Conservation (phyloP, 345 rosid genomes). For the Geranium brycei region DNA sequence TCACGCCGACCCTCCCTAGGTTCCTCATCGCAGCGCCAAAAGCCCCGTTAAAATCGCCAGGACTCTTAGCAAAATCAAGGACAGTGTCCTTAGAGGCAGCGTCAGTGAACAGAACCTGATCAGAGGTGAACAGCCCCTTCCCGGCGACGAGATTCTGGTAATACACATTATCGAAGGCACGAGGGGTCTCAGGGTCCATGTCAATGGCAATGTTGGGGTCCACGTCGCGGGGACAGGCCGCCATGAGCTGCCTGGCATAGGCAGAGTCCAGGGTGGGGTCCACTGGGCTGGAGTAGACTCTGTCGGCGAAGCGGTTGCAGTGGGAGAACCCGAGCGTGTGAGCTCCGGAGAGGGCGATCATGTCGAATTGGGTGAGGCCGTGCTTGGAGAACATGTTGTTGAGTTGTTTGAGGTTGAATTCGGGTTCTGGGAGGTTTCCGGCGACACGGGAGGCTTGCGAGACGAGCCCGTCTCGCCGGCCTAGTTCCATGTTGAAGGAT, state of each 20-base stretch:
- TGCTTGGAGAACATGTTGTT: slow-evolving; percentile 35
- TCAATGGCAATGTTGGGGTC: slow-evolving; percentile 40
- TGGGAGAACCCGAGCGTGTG: slow-evolving; percentile 87
- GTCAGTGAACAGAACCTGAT: slow-evolving; percentile 44
- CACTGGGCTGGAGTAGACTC: slow-evolving; percentile 42
- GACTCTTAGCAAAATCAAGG: slow-evolving; percentile 38
- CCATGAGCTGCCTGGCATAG: slow-evolving; percentile 48
- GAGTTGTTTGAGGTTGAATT: slow-evolving; percentile 32
- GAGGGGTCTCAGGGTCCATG: slow-evolving; percentile 50
- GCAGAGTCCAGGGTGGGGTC: slow-evolving; percentile 53
- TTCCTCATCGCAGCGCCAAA: slow-evolving; percentile 55
- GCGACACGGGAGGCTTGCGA: slow-evolving; percentile 53
- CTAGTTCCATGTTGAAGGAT: slow-evolving; percentile 59
- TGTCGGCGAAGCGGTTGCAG: slow-evolving; percentile 49
- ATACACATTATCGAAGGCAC: slow-evolving; percentile 48
- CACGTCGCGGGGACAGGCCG: slow-evolving; percentile 32
- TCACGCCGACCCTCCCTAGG: slow-evolving; percentile 64
- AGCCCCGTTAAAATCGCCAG: slow-evolving; percentile 42
- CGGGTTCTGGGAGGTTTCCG: slow-evolving; percentile 65
- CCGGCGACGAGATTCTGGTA: slow-evolving; percentile 58
- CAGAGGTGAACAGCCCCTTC: slow-evolving; percentile 67
- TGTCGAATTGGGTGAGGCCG: slow-evolving; percentile 45
- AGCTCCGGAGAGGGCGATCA: slow-evolving; percentile 91
- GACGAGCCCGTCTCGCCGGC: slow-evolving; percentile 60
- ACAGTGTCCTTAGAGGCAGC: slow-evolving; percentile 42